Percentiles rank a stretch among this genome's conserved stretches.
Evolutionary conservation across 192 early-diverging fungal genomes (phyloP).

Genomic region (Backusella tarrabulga): DNA sequence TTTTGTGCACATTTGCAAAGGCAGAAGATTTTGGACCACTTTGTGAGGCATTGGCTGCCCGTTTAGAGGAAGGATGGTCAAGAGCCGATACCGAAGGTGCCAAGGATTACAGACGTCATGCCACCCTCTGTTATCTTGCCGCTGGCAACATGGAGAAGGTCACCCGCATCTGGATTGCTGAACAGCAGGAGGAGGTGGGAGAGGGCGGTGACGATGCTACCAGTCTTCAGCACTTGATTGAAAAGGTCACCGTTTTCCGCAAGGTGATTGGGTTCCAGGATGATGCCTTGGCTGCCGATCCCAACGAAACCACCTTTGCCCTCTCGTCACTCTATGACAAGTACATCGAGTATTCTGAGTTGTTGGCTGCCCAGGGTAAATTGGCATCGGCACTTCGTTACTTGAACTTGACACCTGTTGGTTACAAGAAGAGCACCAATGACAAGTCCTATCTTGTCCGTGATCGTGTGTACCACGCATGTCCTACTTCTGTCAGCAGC

Average conservation of each 20-base stretch:
- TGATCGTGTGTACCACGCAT: slow-evolving; percentile 65
- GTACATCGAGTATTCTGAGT: slow-evolving; percentile 85
- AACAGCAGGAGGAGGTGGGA: slow-evolving; percentile 51
- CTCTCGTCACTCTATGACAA: slow-evolving; percentile 69
- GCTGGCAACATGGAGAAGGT: slow-evolving; percentile 84
- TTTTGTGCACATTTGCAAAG: slow-evolving; percentile 92
- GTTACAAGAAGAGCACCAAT: slow-evolving; percentile 49
- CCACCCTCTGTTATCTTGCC: slow-evolving; percentile 81
- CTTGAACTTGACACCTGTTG: slow-evolving; percentile 72
- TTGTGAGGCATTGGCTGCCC: slow-evolving; percentile 65
- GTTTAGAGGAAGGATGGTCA: slow-evolving; percentile 51
- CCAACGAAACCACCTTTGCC: slow-evolving; percentile 24
- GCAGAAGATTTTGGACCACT: slow-evolving; percentile 79
- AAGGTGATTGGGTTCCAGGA: slow-evolving; percentile 92
- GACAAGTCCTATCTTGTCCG: slow-evolving; percentile 64
- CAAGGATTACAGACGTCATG: slow-evolving; percentile 47
- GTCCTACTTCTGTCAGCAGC: background rate
- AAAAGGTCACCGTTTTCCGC: slow-evolving; percentile 92
- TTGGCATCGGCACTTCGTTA: slow-evolving; percentile 72
- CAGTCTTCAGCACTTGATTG: slow-evolving; percentile 76
- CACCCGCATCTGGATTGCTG: slow-evolving; percentile 75
- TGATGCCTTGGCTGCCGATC: slow-evolving; percentile 48
- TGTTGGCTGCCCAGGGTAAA: slow-evolving; percentile 76
- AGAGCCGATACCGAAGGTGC: background rate
- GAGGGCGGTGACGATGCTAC: slow-evolving; percentile 28